Evolutionary conservation across 2,329 filamentous ascomycete genomes (phyloP).

Genomic region (Fusarium austroafricanum): DNA sequence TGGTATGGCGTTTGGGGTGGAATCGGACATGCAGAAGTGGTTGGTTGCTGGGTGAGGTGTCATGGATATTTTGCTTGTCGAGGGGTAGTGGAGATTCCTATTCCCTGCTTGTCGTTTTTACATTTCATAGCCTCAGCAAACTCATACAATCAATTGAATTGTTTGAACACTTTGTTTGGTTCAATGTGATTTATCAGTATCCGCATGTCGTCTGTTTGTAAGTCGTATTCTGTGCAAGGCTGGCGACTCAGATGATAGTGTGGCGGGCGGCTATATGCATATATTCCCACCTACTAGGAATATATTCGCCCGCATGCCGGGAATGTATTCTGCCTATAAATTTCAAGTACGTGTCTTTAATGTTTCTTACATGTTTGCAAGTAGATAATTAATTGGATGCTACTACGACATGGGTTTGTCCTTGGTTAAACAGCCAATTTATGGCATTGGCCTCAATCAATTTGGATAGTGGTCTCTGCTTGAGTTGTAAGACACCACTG

Average conservation of each 20-base stretch:
- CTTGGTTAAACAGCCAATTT: neutral
- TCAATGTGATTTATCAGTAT: neutral
- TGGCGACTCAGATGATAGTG: neutral
- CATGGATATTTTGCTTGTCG: constrained; percentile 32
- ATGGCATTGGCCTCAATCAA: neutral
- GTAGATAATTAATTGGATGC: neutral
- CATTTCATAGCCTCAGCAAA: constrained; percentile 14
- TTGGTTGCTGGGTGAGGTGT: constrained; percentile 12
- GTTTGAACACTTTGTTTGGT: neutral
- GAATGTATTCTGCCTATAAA: neutral
- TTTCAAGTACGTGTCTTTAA: neutral
- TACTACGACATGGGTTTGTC: neutral
- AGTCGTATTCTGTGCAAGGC: neutral
- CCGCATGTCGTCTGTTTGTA: neutral
- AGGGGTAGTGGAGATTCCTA: constrained; percentile 12
- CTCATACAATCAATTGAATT: neutral
- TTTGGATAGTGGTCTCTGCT: neutral
- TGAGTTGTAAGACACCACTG: neutral
- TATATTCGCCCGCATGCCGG: too few species aligned
- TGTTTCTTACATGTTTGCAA: neutral
- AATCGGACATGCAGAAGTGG: constrained; percentile 34
- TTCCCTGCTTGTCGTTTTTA: constrained; percentile 9
- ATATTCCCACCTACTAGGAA: too few species aligned
- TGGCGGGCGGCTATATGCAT: neutral
- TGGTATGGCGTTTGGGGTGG: constrained; percentile 46